Base-by-base conservation (phyloP, 73 alveolate genomes). In the Blepharisma japonicum region DNA sequence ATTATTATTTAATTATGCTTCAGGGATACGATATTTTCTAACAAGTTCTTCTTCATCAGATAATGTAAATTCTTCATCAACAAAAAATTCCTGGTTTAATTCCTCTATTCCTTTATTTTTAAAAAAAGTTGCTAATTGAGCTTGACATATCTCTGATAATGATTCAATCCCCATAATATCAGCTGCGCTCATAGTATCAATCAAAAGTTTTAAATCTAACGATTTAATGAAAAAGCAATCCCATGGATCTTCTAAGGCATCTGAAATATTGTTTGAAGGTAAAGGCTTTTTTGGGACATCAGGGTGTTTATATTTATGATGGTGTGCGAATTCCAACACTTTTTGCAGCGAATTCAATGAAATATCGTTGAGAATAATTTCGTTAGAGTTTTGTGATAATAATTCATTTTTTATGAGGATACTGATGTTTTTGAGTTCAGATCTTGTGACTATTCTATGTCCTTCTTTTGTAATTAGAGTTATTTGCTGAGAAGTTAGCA, bases 271-370 rank as follows among this genome's bases (percentile, higher is more conserved):
- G 68, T 4, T 53, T 14, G 32, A n/a, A 53, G 68, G 68, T 2
- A 53, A n/a, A 53, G 68, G 68, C 23, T 53, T 53, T 53, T 20
- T 53, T 3, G 23, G 18, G 18, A n/a, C 68, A 2, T 14, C 68
- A n/a, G 68, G 23, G 23, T 53, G 68, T 53, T 53, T n/a, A 53
- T n/a, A 53, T 53, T 53, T n/a, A 20, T 53, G 68, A 53, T 53
- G 68, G 18, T 53, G 32, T 0, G 23, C 32, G 23, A 53, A 53
- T 53, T 53, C 68, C 68, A 53, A 53, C 0, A 53, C 68, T 14
- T 53, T 53, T 20, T 53, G 42, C 42, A 32, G 42, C 42, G 42
- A 32, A 32, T 32, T 3, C 42, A 32, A 3, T 1, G 42, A 32
- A 32, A 32, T 32, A 32, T 32, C 42, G 42, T 3, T 32, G 42